Conservation (phyloP, 345 rosid genomes). For the Fremontodendron californicum region DNA sequence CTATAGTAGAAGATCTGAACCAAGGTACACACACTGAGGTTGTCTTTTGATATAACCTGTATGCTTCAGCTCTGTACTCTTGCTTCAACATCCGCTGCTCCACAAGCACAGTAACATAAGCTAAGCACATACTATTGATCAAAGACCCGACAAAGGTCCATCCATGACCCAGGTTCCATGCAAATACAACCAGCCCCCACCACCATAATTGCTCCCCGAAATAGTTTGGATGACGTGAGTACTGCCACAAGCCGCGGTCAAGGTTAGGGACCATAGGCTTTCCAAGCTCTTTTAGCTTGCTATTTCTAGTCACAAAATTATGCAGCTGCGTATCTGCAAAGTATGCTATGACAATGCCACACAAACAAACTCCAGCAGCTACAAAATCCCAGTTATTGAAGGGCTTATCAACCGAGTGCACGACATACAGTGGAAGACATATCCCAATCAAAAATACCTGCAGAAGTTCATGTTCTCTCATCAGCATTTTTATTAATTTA, state of each 20-base stretch:
- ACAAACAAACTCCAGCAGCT: conserved; percentile 51
- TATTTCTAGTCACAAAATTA: conserved; percentile 61
- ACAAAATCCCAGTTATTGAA: conserved; percentile 58
- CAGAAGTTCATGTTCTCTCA: conserved; percentile 11
- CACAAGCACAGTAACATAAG: conserved; percentile 74
- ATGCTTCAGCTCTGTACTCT: conserved; percentile 78
- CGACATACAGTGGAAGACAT: conserved; percentile 62
- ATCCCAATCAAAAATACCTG: conserved; percentile 83
- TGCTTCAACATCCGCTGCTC: conserved; percentile 76
- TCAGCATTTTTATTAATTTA: background rate
- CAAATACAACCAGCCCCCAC: conserved; percentile 87
- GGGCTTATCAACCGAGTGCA: conserved; percentile 65
- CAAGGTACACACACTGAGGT: conserved; percentile 94
- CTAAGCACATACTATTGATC: conserved; percentile 69
- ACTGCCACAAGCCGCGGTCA: conserved; percentile 75
- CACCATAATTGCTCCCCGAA: conserved; percentile 96
- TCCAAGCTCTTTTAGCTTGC: conserved; percentile 65
- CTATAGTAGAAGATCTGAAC: conserved; percentile 52
- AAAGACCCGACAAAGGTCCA: conserved; percentile 70
- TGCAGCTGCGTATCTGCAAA: conserved; percentile 84
- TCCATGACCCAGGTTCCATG: conserved; percentile 82
- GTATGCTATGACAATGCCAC: conserved; percentile 68
- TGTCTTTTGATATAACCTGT: conserved; percentile 77
- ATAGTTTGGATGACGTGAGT: conserved; percentile 94
- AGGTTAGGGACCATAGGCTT: conserved; percentile 62